Conservation (phyloP, 129 eudicot species). For the Ambrosia trifida region DNA sequence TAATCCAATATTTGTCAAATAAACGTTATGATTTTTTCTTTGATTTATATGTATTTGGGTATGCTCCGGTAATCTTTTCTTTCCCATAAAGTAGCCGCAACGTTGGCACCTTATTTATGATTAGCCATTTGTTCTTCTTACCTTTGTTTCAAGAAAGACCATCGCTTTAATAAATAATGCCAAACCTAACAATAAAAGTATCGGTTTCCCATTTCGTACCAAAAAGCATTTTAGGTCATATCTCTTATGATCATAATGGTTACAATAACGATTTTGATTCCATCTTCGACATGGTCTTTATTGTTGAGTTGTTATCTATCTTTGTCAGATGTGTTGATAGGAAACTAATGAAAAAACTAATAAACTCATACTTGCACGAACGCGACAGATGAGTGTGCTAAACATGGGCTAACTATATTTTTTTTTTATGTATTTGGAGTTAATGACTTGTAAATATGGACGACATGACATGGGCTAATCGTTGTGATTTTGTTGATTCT, state of each 20-base stretch:
- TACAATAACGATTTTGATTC: neutral
- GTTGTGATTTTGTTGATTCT: neutral
- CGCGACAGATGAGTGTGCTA: neutral
- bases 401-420: neutral
- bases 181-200: too few species aligned
- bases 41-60: neutral
- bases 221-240: neutral
- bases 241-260: slow-evolving; percentile 1
- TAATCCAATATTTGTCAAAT: neutral
- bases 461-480: neutral
- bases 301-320: neutral
- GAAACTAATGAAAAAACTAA: neutral
- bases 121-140: neutral
- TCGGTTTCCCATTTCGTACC: neutral
- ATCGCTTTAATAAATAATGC: neutral
- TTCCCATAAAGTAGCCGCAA: neutral
- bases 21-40: neutral
- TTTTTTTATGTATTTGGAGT: neutral
- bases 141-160: neutral
- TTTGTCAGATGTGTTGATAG: neutral
- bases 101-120: neutral
- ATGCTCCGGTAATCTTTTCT: neutral
- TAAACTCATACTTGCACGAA: neutral
- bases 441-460: neutral
- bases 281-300: neutral